Evolutionary conservation across 768 basidiomycete genomes (phyloP), one percentile per base, ranked within the genome.

Genomic region (Cyathus striatus): DNA sequence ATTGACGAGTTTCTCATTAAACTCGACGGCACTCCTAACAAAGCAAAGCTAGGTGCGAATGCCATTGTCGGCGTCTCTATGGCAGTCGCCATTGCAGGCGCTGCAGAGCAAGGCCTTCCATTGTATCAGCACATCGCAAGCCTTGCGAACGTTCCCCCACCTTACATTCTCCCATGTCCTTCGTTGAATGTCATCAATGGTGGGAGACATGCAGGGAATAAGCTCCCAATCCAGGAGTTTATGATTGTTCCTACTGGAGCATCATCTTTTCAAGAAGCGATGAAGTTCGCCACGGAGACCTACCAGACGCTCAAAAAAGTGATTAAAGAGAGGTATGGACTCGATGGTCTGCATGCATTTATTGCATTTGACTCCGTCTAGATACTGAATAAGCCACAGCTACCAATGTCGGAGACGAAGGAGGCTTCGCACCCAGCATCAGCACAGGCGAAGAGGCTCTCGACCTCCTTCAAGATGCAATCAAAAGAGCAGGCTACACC

Each of bases 121-220:
- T 83, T 95, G 53, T 98, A 97, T 79, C 81, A 89, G 63, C 92
- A 97, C 77, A 80, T 98, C 53, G 96, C 94, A 36, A 87, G 91
- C 49, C 85, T 99, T 53, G 90, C 96, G 45, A 95, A 95, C 54
- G 79, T 95, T 68, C 90, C 94, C 69, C 75, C 90, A 41, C 95
- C 96, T 34, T 97, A 83, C 66, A 76, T 91, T 47, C 85, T 98
- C 57, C 96, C 96, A 48, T 72, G 69, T 61, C 96, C 96, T 38
- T 83, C 90, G 45, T 93, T 99, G 80, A 99, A 99, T 65, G 96
- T 99, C 57, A 99, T 99, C 77, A 99, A 99, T 70, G 96, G 96
- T 66, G 96, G 96, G 51, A 97, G 94, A 49, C 96, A 99, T 64
- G 96, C 96, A 46, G 96, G 96, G 40, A 99, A 99, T 79, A 94